Evolutionary conservation across 2,329 filamentous ascomycete genomes (phyloP).

Genomic region (Xylaria digitata): DNA sequence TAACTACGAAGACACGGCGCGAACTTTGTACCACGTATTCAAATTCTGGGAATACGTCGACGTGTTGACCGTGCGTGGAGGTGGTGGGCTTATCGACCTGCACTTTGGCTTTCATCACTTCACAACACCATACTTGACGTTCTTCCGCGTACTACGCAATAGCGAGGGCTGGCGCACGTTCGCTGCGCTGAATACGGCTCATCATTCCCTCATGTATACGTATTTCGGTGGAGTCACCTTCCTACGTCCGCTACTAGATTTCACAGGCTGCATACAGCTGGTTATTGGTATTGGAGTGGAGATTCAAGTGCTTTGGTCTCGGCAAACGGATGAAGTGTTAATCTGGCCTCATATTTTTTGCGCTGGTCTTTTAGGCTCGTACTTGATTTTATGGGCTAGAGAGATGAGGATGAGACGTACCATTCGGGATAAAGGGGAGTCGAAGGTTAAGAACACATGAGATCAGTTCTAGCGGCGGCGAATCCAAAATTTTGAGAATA

Average conservation of each 20-base stretch:
- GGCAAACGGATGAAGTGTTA: neutral
- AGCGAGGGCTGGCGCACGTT: slow-evolving; percentile 11
- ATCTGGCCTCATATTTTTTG: slow-evolving; percentile 2
- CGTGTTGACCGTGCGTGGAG: slow-evolving; percentile 9
- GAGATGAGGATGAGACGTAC: slow-evolving; percentile 5
- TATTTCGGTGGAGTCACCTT: slow-evolving; percentile 12
- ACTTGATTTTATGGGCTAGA: slow-evolving; percentile 3
- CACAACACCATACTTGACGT: slow-evolving; percentile 16
- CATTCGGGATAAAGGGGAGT: neutral
- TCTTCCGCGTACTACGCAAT: slow-evolving; percentile 14
- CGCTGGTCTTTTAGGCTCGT: slow-evolving; percentile 1
- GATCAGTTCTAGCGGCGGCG: neutral
- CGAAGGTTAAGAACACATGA: neutral
- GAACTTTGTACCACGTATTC: slow-evolving; percentile 3
- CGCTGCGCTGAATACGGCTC: slow-evolving; percentile 11
- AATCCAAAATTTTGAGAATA: too few species aligned
- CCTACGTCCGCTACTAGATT: slow-evolving; percentile 9
- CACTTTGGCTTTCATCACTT: slow-evolving; percentile 20
- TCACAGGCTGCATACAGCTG: slow-evolving; percentile 2
- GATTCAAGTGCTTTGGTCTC: neutral
- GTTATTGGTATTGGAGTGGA: slow-evolving; percentile 2
- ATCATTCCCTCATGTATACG: slow-evolving; percentile 15
- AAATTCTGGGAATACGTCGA: slow-evolving; percentile 22
- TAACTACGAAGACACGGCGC: neutral
- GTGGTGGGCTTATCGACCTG: neutral